A percentile compares a stretch with the other conserved stretches of the same genome.
These are phyloP conservation scores for Candida taoyuanica DNA, from an alignment of 805 yeast species.

Conservation along the genomic window DNA sequence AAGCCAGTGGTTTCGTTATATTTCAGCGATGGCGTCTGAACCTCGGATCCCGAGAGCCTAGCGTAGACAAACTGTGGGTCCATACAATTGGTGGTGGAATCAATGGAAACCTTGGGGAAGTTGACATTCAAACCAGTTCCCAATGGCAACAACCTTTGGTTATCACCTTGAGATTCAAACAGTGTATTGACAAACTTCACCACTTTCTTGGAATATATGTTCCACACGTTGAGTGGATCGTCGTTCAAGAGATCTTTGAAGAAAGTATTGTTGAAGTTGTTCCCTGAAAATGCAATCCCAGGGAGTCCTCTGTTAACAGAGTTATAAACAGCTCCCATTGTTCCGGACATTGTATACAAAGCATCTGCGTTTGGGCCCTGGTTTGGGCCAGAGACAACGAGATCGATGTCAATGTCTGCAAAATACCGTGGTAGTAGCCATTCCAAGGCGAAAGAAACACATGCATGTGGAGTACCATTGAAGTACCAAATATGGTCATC, in stretches of 20 bases:
- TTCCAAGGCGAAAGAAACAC: slow-evolving; percentile 44
- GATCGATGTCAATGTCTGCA: slow-evolving; percentile 39
- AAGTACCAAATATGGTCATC: slow-evolving; percentile 48
- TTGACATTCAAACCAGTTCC: slow-evolving; percentile 46
- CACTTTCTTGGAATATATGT: slow-evolving; percentile 40
- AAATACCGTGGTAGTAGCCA: slow-evolving; percentile 44
- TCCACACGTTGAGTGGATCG: slow-evolving; percentile 37
- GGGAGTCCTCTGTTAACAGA: slow-evolving; percentile 45
- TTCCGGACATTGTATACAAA: slow-evolving; percentile 43
- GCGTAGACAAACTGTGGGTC: slow-evolving; percentile 40
- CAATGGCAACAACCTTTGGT: slow-evolving; percentile 36
- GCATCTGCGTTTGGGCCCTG: slow-evolving; percentile 46
- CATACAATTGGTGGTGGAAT: slow-evolving; percentile 33
- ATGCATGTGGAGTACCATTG: slow-evolving; percentile 52
- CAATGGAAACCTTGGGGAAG: slow-evolving; percentile 42
- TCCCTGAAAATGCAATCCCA: slow-evolving; percentile 49
- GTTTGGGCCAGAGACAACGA: slow-evolving; percentile 50
- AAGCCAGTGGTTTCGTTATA: slow-evolving; percentile 39
- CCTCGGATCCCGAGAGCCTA: slow-evolving; percentile 39
- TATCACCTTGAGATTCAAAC: slow-evolving; percentile 35
- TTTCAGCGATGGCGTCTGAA: slow-evolving; percentile 9
- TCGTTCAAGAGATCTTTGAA: slow-evolving; percentile 37
- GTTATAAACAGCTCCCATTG: slow-evolving; percentile 47
- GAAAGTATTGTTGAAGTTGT: slow-evolving; percentile 44
- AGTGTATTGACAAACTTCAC: slow-evolving; percentile 36